Conservation (phyloP, 176 grass and related monocot species). For the Rhynchospora pubera region DNA sequence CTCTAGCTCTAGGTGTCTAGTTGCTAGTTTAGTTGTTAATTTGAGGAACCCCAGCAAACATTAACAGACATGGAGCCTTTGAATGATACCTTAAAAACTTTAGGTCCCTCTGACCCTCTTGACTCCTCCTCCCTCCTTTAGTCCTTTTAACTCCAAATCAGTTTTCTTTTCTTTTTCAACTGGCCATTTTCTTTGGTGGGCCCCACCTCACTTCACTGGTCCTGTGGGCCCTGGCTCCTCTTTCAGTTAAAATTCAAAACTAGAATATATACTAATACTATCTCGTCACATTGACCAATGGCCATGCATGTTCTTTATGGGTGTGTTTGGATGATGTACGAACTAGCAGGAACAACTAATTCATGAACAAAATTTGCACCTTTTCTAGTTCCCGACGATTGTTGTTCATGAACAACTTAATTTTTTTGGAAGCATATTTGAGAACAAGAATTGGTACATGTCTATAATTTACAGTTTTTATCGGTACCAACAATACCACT, state of each 20-base stretch:
- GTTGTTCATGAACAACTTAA: too few relatives aligned
- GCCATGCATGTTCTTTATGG: slow-evolving; percentile 3
- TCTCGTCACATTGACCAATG: neutral
- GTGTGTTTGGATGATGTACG: too few relatives aligned
- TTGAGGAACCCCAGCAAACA: neutral
- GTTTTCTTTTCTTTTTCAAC: neutral
- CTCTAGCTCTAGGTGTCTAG: neutral
- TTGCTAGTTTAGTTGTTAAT: neutral
- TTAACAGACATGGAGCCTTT: neutral
- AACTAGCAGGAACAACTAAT: too few relatives aligned
- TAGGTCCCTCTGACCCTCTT: too few relatives aligned
- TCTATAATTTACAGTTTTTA: too few relatives aligned
- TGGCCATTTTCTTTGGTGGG: neutral
- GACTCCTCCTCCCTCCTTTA: neutral
- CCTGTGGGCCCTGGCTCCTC: neutral
- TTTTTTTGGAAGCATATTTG: too few relatives aligned
- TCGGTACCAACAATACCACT: too few relatives aligned
- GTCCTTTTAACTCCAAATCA: neutral
- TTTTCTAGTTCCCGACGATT: too few relatives aligned
- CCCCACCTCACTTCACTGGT: neutral
- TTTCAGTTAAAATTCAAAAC: neutral
- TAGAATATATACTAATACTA: neutral
- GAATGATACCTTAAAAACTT: slow-evolving; percentile 16
- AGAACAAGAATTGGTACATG: too few relatives aligned
- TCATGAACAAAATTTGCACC: too few relatives aligned